Conservation (phyloP, 768 basidiomycete species). For the Suillus spraguei region DNA sequence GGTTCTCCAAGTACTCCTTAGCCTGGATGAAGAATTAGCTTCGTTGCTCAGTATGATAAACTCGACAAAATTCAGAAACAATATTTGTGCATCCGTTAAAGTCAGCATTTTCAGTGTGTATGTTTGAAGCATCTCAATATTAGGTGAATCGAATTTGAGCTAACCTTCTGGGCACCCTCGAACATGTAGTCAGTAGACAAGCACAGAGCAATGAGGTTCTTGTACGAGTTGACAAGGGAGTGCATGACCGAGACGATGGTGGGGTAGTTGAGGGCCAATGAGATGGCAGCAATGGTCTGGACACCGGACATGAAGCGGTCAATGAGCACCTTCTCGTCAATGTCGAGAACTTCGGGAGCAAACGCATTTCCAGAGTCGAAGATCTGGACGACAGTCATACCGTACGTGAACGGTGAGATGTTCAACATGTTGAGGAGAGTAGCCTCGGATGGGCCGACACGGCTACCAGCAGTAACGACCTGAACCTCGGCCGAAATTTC, state of each 20-base stretch:
- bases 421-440: conserved; percentile 99
- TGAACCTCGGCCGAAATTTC: conserved; percentile 98
- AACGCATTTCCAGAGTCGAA: conserved; percentile 94
- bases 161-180: conserved; percentile 90
- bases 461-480: conserved; percentile 89
- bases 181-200: conserved; percentile 93
- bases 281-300: conserved; percentile 95
- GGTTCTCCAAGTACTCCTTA: conserved; percentile 97
- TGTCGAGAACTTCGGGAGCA: conserved; percentile 86
- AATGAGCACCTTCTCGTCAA: conserved; percentile 89
- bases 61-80: conserved; percentile 31
- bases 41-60: conserved; percentile 11
- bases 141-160: conserved; percentile 25
- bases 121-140: conserved; percentile 31
- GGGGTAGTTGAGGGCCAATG: conserved; percentile 94
- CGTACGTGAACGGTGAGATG: conserved; percentile 99
- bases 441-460: conserved; percentile 97
- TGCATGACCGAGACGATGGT: conserved; percentile 93
- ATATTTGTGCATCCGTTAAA: conserved; percentile 41
- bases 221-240: conserved; percentile 98
- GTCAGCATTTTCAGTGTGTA: conserved; percentile 90
- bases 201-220: conserved; percentile 92
- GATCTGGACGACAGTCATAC: conserved; percentile 98
- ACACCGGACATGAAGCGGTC: conserved; percentile 91
- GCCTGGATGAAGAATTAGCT: conserved; percentile 47